Evolutionary conservation across 2,329 filamentous ascomycete genomes (phyloP).

Genomic region (Verticillium isaacii): DNA sequence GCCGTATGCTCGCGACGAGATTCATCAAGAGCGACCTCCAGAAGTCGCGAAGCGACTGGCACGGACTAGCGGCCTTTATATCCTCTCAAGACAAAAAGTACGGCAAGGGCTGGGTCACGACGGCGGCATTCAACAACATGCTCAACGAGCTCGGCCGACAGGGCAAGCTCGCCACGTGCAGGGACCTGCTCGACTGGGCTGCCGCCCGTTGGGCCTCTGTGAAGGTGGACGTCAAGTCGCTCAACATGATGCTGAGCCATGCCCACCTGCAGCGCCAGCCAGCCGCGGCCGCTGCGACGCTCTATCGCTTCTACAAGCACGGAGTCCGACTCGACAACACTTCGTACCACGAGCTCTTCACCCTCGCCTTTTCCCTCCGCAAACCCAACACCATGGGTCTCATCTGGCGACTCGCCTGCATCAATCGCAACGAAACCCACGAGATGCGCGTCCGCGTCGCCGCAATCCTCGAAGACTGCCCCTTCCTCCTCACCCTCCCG

Average conservation of each 20-base stretch:
- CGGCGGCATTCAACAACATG: slow-evolving; percentile 28
- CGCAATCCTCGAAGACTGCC: background rate
- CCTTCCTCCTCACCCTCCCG: background rate
- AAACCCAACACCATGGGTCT: slow-evolving; percentile 24
- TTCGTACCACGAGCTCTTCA: slow-evolving; percentile 33
- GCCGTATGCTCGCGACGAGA: slow-evolving; percentile 32
- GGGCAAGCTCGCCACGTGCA: slow-evolving; percentile 22
- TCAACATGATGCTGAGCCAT: slow-evolving; percentile 32
- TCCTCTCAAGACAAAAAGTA: slow-evolving; percentile 35
- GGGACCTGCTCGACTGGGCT: slow-evolving; percentile 21
- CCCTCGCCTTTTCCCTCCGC: slow-evolving; percentile 25
- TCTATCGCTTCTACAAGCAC: slow-evolving; percentile 16
- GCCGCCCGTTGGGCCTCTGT: slow-evolving; percentile 11
- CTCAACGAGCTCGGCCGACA: slow-evolving; percentile 38
- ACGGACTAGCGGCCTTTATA: slow-evolving; percentile 32
- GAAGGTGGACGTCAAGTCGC: slow-evolving; percentile 17
- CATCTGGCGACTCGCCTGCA: slow-evolving; percentile 27
- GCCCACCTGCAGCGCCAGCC: slow-evolving; percentile 21
- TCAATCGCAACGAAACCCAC: slow-evolving; percentile 17
- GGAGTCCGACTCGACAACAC: slow-evolving; percentile 19
- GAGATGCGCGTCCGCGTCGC: slow-evolving; percentile 21
- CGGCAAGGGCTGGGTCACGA: slow-evolving; percentile 39
- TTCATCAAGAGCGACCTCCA: slow-evolving; percentile 40
- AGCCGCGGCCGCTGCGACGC: slow-evolving; percentile 24
- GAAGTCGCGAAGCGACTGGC: slow-evolving; percentile 25